Conservation (phyloP, 306 rosid species). For the Glycine latifolia region DNA sequence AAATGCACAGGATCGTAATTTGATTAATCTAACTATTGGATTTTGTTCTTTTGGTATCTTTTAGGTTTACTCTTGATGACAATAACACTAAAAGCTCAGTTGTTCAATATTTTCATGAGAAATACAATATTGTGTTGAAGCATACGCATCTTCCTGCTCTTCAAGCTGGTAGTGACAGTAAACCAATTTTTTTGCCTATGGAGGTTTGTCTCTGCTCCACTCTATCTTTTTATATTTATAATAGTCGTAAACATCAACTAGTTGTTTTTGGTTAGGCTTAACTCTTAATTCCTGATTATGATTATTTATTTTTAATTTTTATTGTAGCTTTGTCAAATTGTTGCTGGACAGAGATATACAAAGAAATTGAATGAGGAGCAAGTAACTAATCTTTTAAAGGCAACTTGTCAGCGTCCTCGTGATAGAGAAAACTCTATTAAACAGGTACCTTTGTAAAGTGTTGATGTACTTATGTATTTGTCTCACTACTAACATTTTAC, state of each 20-base stretch:
- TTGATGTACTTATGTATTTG: too few relatives aligned
- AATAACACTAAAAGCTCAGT: conserved; percentile 24
- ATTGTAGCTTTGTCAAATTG: conserved; percentile 65
- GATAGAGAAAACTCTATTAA: conserved; percentile 44
- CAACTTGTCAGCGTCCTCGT: conserved; percentile 75
- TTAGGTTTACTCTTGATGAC: conserved; percentile 77
- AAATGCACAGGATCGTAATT: too few relatives aligned
- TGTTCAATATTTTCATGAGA: conserved; percentile 61
- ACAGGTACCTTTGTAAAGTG: too few relatives aligned
- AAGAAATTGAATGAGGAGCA: conserved; percentile 67
- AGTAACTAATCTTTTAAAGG: conserved; percentile 62
- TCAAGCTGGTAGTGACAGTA: conserved; percentile 71
- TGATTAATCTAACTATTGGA: background rate
- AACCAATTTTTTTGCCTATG: conserved; percentile 71
- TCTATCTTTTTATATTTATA: too few relatives aligned
- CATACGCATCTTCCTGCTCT: conserved; percentile 66
- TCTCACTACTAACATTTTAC: too few relatives aligned
- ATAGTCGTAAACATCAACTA: background rate
- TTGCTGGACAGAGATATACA: conserved; percentile 69
- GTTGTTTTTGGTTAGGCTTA: background rate
- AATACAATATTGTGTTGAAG: conserved; percentile 41
- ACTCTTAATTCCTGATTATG: background rate
- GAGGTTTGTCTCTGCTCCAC: conserved; percentile 60
- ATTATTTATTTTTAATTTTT: background rate
- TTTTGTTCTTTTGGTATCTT: conserved; percentile 2